Percentiles rank a stretch among this genome's conserved stretches.
These are phyloP conservation scores for Sclerotinia spermophila DNA, from an alignment of 2,329 filamentous ascomycete genomes.

Conservation along the genomic window DNA sequence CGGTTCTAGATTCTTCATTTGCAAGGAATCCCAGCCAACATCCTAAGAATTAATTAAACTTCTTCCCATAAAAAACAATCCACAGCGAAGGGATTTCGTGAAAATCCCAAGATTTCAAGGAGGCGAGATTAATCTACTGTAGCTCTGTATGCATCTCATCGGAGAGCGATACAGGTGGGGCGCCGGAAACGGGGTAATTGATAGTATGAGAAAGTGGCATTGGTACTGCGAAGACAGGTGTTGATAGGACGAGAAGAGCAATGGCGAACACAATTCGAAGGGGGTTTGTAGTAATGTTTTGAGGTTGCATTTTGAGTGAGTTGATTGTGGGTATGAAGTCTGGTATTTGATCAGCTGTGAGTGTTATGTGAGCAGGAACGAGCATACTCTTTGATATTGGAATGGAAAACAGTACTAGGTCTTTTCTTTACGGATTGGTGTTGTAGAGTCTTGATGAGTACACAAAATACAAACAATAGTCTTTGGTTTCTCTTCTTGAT, in stretches of 20 bases:
- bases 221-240: neutral
- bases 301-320: neutral
- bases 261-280: neutral
- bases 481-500: neutral
- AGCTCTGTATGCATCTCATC: neutral
- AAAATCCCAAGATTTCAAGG: neutral
- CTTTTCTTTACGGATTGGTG: neutral
- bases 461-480: neutral
- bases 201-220: neutral
- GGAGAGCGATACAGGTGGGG: neutral
- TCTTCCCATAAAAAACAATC: neutral
- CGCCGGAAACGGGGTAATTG: neutral
- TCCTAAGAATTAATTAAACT: too few relatives aligned
- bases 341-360: neutral
- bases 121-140: neutral
- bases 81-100: neutral
- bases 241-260: neutral
- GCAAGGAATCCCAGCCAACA: neutral
- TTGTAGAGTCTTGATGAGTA: neutral
- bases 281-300: neutral
- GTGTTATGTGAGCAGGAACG: neutral
- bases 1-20: neutral
- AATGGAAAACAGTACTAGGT: too few relatives aligned
- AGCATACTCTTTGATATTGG: neutral
- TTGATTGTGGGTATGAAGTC: neutral